Conservation (phyloP, 2,329 filamentous ascomycete species). For the Zarea fungicola region DNA sequence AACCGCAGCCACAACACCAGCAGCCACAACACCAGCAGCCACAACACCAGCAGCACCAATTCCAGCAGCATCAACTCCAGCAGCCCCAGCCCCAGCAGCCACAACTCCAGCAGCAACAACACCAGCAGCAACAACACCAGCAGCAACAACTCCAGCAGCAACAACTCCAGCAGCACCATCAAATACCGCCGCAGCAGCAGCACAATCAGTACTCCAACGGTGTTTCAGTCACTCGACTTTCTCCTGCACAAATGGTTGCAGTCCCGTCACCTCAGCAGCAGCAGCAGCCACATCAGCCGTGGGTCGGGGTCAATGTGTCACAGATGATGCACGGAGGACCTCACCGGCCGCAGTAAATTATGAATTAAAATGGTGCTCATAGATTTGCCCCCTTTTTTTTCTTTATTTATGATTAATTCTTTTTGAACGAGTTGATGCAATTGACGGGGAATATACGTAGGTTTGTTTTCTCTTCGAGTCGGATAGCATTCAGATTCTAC, state of each 20-base stretch:
- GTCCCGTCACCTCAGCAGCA: not conserved
- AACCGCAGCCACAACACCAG: slow-evolving; percentile 22
- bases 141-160: slow-evolving; percentile 22
- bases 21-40: slow-evolving; percentile 20
- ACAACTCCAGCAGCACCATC: slow-evolving; percentile 20
- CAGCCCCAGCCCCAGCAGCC: slow-evolving; percentile 25
- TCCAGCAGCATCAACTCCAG: slow-evolving; percentile 1
- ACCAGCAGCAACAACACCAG: slow-evolving; percentile 20
- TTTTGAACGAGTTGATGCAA: too few relatives aligned
- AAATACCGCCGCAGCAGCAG: slow-evolving; percentile 13
- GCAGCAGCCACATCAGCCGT: slow-evolving; percentile 16
- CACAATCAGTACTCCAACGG: slow-evolving; percentile 12
- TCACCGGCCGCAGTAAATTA: slow-evolving; percentile 6
- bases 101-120: slow-evolving; percentile 26
- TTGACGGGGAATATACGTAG: too few relatives aligned
- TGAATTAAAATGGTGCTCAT: too few relatives aligned
- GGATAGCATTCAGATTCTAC: too few relatives aligned
- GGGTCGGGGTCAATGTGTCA: slow-evolving; percentile 18
- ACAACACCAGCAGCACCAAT: slow-evolving; percentile 16
- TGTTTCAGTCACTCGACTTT: slow-evolving; percentile 1
- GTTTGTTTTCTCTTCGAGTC: too few relatives aligned
- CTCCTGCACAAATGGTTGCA: not conserved
- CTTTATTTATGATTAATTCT: too few relatives aligned
- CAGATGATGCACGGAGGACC: slow-evolving; percentile 18
- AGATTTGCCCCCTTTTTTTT: too few relatives aligned